Base-by-base conservation (phyloP, 1,284 basidiomycete species). In the Sanghuangporus sanghuang region DNA sequence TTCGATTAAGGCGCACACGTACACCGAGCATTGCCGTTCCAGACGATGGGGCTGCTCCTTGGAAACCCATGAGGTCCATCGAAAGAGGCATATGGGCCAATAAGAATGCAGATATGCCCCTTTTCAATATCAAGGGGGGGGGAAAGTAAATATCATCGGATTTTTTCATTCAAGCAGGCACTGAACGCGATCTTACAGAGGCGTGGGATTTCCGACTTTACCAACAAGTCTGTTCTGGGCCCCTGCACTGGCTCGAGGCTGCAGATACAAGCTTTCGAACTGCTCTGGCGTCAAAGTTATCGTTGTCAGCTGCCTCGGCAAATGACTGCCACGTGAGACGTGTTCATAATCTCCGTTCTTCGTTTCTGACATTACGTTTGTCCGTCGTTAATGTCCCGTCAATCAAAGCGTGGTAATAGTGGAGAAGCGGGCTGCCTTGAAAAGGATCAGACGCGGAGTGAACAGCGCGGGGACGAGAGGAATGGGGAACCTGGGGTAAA, bases 51-150 rank as follows among this genome's bases (percentile, higher is more conserved):
- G 64, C 66, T 48, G 57, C 68, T 23, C 66, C 65, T 50, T 68
- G 67, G 62, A 69, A 69, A 52, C 64, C 64, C 49, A 69, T 44
- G 2, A 69, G 60, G 57, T 67, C 67, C 67, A 69, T 68, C 7
- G 68, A 46, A 18, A 69, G 46, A 11, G 68, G 67, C 53, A 63
- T 57, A 44, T 69, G 68, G 11, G 67, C 67, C 46, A 66, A 53
- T 48, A 69, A 53, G 49, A 69, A 69, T 2, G 65, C 63, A 12
- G 68, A 64, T 12, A 69, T 60, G 9, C 64, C 68, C 32, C 68
- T 69, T 69, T 27, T 59, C n/a, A 57, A 57, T 21, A 39, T 23
- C 57, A 39, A 35, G 44, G 8, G 21, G 21, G 14, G 36, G 21
- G 21, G 6, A n/a, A 46, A 46, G 44, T 46, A 7, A 46, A 18